A percentile compares a stretch with the other conserved stretches of the same genome.
phyloP scores from a whole-genome alignment of 805 yeast genomes.

The Danielia reshetovae region DNA sequence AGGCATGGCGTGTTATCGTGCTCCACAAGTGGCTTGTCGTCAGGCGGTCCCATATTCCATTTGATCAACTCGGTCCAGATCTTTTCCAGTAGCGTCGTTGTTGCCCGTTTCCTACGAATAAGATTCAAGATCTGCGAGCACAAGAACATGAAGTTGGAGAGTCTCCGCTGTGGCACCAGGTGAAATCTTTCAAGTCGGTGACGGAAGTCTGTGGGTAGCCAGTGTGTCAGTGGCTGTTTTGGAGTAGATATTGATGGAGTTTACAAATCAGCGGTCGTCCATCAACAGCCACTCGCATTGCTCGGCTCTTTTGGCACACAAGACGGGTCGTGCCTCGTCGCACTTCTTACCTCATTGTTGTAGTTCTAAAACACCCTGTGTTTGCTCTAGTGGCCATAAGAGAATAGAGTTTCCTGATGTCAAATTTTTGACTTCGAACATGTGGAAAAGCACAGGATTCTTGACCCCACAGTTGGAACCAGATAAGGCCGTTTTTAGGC shows the following conservation, averaged over 20 bases:
- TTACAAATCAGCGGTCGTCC: not conserved
- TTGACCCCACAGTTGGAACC: too few species aligned
- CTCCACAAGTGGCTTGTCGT: conserved; percentile 27
- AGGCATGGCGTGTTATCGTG: conserved; percentile 31
- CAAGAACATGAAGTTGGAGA: conserved; percentile 37
- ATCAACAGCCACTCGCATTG: not conserved
- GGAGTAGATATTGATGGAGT: not conserved
- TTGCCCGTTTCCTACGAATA: conserved; percentile 15
- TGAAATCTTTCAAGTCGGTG: not conserved
- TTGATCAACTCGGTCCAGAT: conserved; percentile 37
- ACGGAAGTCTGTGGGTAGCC: not conserved
- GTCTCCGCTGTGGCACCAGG: conserved; percentile 17
- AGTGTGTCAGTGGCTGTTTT: not conserved
- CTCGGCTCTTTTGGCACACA: not conserved
- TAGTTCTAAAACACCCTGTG: too few species aligned
- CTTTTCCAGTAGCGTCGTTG: conserved; percentile 31
- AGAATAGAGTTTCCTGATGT: too few species aligned
- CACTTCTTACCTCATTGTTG: not conserved
- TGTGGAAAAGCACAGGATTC: too few species aligned
- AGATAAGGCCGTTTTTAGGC: too few species aligned
- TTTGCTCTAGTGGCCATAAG: too few species aligned
- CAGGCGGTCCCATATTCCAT: conserved; percentile 37
- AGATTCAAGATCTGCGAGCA: conserved; percentile 34
- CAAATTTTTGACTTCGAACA: too few species aligned
- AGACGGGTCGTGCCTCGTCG: not conserved